These are phyloP conservation scores for Tephrocybe sp. DNA, from an alignment of 768 basidiomycete species.

Conservation along the genomic window DNA sequence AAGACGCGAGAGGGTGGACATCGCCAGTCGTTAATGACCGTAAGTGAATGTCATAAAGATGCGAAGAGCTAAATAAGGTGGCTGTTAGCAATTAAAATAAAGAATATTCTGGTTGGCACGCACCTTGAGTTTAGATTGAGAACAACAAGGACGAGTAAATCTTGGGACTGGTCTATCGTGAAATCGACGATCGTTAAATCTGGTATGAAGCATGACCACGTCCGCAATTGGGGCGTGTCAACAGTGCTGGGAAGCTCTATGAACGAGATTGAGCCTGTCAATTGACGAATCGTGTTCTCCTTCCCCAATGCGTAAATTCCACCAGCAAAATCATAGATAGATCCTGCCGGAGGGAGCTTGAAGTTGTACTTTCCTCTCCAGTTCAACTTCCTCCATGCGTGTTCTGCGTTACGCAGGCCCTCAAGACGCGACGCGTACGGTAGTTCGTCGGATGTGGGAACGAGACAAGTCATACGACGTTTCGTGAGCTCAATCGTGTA, in stretches of 20 bases:
- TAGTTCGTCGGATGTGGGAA: conserved; percentile 26
- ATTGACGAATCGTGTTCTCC: conserved; percentile 36
- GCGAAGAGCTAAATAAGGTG: conserved; percentile 32
- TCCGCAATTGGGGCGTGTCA: conserved; percentile 22
- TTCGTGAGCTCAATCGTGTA: conserved; percentile 50
- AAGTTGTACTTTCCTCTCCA: conserved; percentile 37
- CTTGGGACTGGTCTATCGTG: conserved; percentile 55
- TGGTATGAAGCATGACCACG: conserved; percentile 44
- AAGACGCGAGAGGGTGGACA: conserved; percentile 43
- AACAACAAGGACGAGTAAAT: conserved; percentile 49
- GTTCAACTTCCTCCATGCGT: conserved; percentile 44
- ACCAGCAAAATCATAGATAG: conserved; percentile 50
- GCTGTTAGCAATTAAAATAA: too few relatives aligned
- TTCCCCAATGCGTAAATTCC: conserved; percentile 49
- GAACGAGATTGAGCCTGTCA: conserved; percentile 46
- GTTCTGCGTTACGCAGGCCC: conserved; percentile 39
- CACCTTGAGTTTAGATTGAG: conserved; percentile 36
- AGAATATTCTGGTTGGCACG: too few relatives aligned
- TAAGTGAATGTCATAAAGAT: conserved; percentile 48
- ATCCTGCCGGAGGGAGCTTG: conserved; percentile 41
- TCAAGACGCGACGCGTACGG: conserved; percentile 40
- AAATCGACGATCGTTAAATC: conserved; percentile 49
- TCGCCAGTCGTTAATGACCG: conserved; percentile 50
- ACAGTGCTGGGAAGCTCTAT: conserved; percentile 40
- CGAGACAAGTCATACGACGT: conserved; percentile 39